phyloP scores from a whole-genome alignment of 192 early-diverging fungal species.

The Phlyctochytrium bullatum region DNA sequence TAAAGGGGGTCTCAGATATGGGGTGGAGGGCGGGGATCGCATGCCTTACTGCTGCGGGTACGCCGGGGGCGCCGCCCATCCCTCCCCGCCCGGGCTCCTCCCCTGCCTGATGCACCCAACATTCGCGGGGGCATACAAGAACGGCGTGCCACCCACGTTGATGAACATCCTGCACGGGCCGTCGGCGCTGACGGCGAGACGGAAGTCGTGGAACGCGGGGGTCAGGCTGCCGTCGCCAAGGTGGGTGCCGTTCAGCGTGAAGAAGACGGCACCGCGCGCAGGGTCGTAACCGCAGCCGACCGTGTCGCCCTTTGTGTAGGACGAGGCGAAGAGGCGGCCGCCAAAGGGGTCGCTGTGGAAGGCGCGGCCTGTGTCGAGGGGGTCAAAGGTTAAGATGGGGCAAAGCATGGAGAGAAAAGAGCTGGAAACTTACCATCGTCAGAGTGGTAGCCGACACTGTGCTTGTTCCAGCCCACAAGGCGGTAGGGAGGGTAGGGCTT shows the following conservation, averaged over 20 bases:
- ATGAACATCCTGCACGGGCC: neutral
- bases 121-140: neutral
- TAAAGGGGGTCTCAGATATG: too few relatives aligned
- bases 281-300: neutral
- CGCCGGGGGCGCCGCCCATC: too few relatives aligned
- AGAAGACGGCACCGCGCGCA: neutral
- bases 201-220: neutral
- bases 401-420: neutral
- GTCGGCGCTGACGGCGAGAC: neutral
- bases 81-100: too few relatives aligned
- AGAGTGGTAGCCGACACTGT: conserved; percentile 3
- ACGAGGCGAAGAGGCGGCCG: neutral
- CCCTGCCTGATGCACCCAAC: neutral
- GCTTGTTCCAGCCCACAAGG: conserved; percentile 1
- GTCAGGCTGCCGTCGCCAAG: neutral
- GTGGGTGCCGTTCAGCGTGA: neutral
- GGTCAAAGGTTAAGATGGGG: too few relatives aligned
- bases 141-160: neutral
- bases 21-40: too few relatives aligned
- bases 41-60: too few relatives aligned
- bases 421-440: conserved; percentile 5
- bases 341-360: neutral
- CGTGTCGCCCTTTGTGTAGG: neutral
- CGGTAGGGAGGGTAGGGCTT: neutral
- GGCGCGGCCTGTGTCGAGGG: neutral